A percentile compares a stretch with the other conserved stretches of the same genome.
These are phyloP conservation scores for Ophiorrhiza pumila DNA, from an alignment of 257 asterid genomes.

Conservation along the genomic window DNA sequence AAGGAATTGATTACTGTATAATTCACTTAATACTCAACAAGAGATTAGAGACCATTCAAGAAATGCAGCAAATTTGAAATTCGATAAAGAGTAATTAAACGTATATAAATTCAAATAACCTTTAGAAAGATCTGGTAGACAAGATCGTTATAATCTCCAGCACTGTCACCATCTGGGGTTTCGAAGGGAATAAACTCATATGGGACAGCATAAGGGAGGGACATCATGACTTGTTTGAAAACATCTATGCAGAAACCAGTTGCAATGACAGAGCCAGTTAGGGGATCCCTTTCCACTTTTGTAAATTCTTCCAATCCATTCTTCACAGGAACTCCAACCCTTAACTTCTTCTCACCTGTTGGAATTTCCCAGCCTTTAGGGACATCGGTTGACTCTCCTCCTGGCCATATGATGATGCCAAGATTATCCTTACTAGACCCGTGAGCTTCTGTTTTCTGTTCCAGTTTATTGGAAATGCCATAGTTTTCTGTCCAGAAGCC, in stretches of 20 bases:
- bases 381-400: slow-evolving; percentile 32
- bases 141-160: slow-evolving; percentile 30
- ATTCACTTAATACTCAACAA: too few species aligned
- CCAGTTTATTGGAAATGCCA: slow-evolving; percentile 29
- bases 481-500: slow-evolving; percentile 42
- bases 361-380: slow-evolving; percentile 61
- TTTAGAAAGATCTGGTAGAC: slow-evolving; percentile 26
- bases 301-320: slow-evolving; percentile 34
- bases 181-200: slow-evolving; percentile 28
- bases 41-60: too few species aligned
- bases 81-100: too few species aligned
- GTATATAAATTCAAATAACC: slow-evolving; percentile 28
- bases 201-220: slow-evolving; percentile 35
- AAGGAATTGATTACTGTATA: too few species aligned
- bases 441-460: slow-evolving; percentile 2
- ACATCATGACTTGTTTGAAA: slow-evolving; percentile 32
- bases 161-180: background rate
- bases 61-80: too few species aligned
- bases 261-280: slow-evolving; percentile 21
- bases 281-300: slow-evolving; percentile 28
- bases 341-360: slow-evolving; percentile 21
- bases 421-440: slow-evolving; percentile 28
- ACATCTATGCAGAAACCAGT: slow-evolving; percentile 46
- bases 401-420: slow-evolving; percentile 39
- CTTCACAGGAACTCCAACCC: slow-evolving; percentile 40